phyloP scores from a whole-genome alignment of 345 rosid genomes.

The Lenwebbia sp. region DNA sequence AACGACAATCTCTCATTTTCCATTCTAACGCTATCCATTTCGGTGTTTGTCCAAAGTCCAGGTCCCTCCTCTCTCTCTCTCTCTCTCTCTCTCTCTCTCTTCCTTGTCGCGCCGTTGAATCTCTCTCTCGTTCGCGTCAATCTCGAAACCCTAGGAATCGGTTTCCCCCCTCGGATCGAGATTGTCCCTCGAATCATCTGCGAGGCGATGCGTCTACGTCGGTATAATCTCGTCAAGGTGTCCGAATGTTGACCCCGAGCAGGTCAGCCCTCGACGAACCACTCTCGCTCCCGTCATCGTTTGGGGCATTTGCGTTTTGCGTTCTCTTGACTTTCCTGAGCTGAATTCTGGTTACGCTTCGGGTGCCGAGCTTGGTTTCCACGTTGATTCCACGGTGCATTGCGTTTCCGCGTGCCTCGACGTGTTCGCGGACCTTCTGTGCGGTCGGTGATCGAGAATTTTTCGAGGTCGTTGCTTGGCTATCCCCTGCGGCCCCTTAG shows the following conservation, averaged over 20 bases:
- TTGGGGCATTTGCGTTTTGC: background rate
- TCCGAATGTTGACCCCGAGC: background rate
- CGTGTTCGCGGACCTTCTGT: background rate
- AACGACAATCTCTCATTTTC: background rate
- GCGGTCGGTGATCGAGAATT: background rate
- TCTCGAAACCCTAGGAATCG: background rate
- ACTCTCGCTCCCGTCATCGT: background rate
- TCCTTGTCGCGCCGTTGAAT: background rate
- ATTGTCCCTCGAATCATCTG: background rate
- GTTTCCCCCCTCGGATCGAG: background rate
- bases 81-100: background rate
- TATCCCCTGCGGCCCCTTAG: background rate
- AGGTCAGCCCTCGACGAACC: slow-evolving; percentile 1
- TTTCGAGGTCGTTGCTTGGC: background rate
- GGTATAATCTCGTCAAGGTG: background rate
- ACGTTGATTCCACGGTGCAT: background rate
- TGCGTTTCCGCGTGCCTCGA: background rate
- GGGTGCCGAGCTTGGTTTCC: background rate
- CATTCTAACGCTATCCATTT: background rate
- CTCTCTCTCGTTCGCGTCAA: background rate
- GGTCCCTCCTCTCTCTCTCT: background rate
- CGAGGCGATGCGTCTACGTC: background rate
- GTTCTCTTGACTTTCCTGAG: background rate
- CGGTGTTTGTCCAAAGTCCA: background rate
- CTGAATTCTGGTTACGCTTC: background rate